phyloP scores from a whole-genome alignment of 306 rosid species.

The Dryas octopetala region DNA sequence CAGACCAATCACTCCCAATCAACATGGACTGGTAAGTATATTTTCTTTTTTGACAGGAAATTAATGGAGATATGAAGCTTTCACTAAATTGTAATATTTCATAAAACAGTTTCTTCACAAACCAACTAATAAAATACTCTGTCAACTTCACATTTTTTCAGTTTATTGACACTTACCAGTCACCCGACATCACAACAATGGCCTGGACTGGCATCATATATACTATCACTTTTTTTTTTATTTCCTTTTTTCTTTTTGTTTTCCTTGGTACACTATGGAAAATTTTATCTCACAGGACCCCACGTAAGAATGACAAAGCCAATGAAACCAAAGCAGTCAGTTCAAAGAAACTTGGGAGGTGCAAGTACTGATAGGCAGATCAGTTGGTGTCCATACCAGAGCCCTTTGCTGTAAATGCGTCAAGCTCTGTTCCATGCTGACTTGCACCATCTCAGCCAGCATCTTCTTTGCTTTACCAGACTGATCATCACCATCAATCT shows the following conservation, averaged over 20 bases:
- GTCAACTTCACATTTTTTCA: conserved; percentile 31
- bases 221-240: conserved; percentile 17
- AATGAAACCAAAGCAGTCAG: conserved; percentile 35
- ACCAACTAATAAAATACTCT: conserved; percentile 41
- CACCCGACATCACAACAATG: conserved; percentile 64
- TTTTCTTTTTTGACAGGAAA: background rate
- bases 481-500: conserved; percentile 90
- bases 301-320: conserved; percentile 17
- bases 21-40: too few species aligned
- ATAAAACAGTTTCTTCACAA: conserved; percentile 53
- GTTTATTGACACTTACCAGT: conserved; percentile 83
- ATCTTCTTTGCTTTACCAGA: conserved; percentile 87
- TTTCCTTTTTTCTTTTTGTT: background rate
- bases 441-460: conserved; percentile 99
- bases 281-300: conserved; percentile 45
- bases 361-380: conserved; percentile 63
- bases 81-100: background rate
- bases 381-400: conserved; percentile 84
- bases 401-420: conserved; percentile 94
- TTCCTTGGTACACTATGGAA: conserved; percentile 26
- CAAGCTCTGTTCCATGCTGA: conserved; percentile 97
- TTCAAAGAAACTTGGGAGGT: conserved; percentile 84
- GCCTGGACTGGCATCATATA: conserved; percentile 93
- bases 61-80: background rate
- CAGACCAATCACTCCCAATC: too few species aligned